These are phyloP conservation scores for Salvia miltiorrhiza DNA, from an alignment of 257 asterid species.

Conservation along the genomic window DNA sequence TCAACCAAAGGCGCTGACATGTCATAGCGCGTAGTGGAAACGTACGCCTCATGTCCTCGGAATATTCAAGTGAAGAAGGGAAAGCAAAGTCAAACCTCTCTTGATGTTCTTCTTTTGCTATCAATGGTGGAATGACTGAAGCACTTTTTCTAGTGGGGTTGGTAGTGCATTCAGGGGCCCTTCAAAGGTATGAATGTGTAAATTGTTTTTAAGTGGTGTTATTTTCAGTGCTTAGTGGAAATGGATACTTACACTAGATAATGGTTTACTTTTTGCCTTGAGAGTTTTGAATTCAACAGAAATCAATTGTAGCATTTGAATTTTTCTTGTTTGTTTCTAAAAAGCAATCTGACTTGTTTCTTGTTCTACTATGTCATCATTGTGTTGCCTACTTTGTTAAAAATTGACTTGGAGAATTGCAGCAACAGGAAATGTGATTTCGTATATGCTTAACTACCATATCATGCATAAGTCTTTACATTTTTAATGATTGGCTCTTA, in stretches of 20 bases:
- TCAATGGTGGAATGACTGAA: slow-evolving; percentile 61
- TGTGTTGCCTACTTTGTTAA: slow-evolving; percentile 25
- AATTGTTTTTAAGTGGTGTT: slow-evolving; percentile 25
- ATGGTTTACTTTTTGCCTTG: slow-evolving; percentile 39
- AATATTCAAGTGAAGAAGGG: slow-evolving; percentile 40
- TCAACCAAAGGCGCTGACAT: slow-evolving; percentile 23
- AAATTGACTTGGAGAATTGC: background rate
- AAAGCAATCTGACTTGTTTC: slow-evolving; percentile 31
- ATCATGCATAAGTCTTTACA: too few relatives aligned
- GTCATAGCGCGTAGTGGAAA: slow-evolving; percentile 25
- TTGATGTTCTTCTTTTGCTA: slow-evolving; percentile 42
- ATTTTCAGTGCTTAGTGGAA: slow-evolving; percentile 36
- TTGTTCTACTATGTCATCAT: slow-evolving; percentile 32
- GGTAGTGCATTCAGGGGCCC: slow-evolving; percentile 65
- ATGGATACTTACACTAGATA: slow-evolving; percentile 34
- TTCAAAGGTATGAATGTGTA: slow-evolving; percentile 27
- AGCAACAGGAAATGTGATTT: too few relatives aligned
- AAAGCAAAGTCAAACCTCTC: slow-evolving; percentile 48
- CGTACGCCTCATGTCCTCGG: slow-evolving; percentile 32
- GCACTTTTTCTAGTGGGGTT: slow-evolving; percentile 61
- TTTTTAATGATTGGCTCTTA: too few relatives aligned
- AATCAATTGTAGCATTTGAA: slow-evolving; percentile 21
- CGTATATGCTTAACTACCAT: too few relatives aligned
- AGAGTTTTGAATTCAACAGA: slow-evolving; percentile 31
- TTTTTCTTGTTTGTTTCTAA: slow-evolving; percentile 26